A percentile compares a stretch with the other conserved stretches of the same genome.
phyloP scores from a whole-genome alignment of 2,329 filamentous ascomycete genomes.

The Penicillium sp. region DNA sequence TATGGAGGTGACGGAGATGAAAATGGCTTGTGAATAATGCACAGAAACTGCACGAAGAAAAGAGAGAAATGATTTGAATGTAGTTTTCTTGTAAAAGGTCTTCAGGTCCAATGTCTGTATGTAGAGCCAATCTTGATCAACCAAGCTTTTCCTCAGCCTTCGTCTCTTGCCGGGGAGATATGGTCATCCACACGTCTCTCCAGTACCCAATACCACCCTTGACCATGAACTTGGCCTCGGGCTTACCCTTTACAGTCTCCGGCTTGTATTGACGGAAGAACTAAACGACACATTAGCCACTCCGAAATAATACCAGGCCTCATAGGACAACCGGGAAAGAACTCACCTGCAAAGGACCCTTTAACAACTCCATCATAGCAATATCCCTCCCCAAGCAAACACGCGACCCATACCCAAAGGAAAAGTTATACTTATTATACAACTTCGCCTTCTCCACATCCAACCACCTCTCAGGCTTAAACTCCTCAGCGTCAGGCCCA shows the following conservation, averaged over 20 bases:
- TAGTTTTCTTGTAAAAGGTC: not conserved
- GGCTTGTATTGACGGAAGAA: conserved; percentile 32
- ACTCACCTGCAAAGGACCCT: conserved; percentile 38
- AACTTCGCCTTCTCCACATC: conserved; percentile 38
- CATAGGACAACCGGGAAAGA: not conserved
- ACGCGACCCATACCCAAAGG: conserved; percentile 51
- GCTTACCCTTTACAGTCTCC: conserved; percentile 23
- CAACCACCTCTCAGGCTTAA: conserved; percentile 44
- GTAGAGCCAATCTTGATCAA: no score
- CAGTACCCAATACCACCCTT: conserved; percentile 37
- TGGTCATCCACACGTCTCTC: conserved; percentile 33
- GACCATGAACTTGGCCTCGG: conserved; percentile 28
- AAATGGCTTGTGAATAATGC: not conserved
- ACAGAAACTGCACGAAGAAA: not conserved
- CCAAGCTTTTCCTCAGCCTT: conserved; percentile 7
- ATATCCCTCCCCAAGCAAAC: conserved; percentile 52
- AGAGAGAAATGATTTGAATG: not conserved
- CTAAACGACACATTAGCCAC: conserved; percentile 15
- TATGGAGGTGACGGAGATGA: no score
- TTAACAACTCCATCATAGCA: conserved; percentile 54
- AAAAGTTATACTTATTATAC: conserved; percentile 49
- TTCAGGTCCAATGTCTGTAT: not conserved
- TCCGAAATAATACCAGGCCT: not conserved
- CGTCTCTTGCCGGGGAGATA: conserved; percentile 25
- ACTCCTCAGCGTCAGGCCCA: conserved; percentile 41